Evolutionary conservation across 1,284 basidiomycete genomes (phyloP), one percentile per base, ranked within the genome.

Genomic region (Hypsizygus ulmarius): DNA sequence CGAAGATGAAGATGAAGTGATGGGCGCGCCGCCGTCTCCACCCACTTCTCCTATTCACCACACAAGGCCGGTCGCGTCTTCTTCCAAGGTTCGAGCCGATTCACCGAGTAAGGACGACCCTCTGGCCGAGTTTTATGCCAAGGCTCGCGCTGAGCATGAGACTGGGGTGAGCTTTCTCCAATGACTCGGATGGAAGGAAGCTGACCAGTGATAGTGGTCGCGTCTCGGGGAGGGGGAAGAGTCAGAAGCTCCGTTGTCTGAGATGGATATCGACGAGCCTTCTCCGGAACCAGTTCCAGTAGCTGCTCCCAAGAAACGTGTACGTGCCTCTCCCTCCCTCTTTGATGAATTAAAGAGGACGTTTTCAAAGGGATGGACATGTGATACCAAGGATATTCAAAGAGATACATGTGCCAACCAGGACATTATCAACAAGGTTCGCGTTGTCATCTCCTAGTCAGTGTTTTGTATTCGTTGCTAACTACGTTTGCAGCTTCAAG

Each of bases 341-440:
- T 30, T 29, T 19, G 27, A 2, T 3, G 12, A 6, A 6, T 5
- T 8, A 27, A 27, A 25, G 19, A 35, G 47, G 35, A 47, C 18
- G 3, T 34, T 19, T 19, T 45, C 43, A 10, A 48, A 84, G 81
- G 75, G 75, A 28, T 88, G 78, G 62, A 66, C 79, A 8, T 86
- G 84, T 60, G 85, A 89, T 55, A 64, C 63, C 19, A 75, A 74
- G 54, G 67, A 68, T 35, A 52, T 50, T 1, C 61, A 64, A 48
- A 53, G 45, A 43, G 48, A 50, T 4, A 53, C 49, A 4, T 81
- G 77, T 54, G 65, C 68, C 3, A 89, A 89, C 59, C 80, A 87
- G 60, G 78, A 82, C 57, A 74, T 89, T 40, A 70, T 88, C 38
- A 80, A 84, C 59, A 86, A 82, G 73, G 85, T 79, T 53, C 16